Base-by-base conservation (phyloP, 352 stramenopile species). In the Phytophthora citrophthora region DNA sequence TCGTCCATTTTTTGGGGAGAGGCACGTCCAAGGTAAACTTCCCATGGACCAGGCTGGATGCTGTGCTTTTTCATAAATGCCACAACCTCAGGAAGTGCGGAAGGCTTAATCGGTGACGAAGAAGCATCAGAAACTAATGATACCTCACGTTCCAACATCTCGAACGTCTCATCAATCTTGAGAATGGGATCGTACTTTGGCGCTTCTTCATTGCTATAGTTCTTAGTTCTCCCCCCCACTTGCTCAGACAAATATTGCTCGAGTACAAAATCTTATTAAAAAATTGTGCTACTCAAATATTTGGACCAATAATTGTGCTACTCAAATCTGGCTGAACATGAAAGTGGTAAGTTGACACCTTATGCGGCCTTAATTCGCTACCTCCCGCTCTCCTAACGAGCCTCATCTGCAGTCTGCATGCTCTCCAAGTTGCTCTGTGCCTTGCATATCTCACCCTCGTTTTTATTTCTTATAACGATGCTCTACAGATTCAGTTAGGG, bases 191-290 rank as follows among this genome's bases (percentile, higher is more conserved):
- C 77, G 26, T 71, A 53, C 47, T 68, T 76, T 50, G 56, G 64
- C 13, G 76, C 64, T 47, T 63, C 62, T 24, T 74, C 65, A 11
- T 60, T n/a, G n/a, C 59, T 46, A 76, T 70, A 43, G 76, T 6
- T 62, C 70, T 34, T 67, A 76, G 64, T 59, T 92, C 76, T 36
- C 91, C 56, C 20, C 79, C 82, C 86, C 86, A 94, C 59, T 94
- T 94, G 9, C 80, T 86, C 86, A 94, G 52, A 91, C 83, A 31
- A 92, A 88, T 11, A 94, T 81, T 18, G 83, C 81, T 63, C 78
- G 76, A 47, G 92, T 69, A 69, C n/a, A n/a, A n/a, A n/a, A n/a
- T n/a, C n/a, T n/a, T n/a, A n/a, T n/a, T n/a, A n/a, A n/a, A n/a
- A n/a, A n/a, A n/a, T 90, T 91, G 12, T 70, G 70, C 85, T 94